phyloP scores from a whole-genome alignment of 1,284 basidiomycete species.

The Rhodofomes roseus region DNA sequence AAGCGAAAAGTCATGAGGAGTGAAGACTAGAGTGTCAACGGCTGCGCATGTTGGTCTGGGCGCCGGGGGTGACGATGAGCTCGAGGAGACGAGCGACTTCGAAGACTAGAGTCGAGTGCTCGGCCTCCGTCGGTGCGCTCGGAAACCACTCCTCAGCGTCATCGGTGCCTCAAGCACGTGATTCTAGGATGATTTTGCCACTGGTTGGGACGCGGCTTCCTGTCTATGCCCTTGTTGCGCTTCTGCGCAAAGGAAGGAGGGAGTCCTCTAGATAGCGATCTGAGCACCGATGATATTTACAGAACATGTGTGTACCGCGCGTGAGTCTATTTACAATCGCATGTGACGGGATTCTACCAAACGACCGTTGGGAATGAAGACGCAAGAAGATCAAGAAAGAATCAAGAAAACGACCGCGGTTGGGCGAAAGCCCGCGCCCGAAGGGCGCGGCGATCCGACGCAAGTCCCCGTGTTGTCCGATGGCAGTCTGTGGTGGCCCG shows the following conservation, averaged over 20 bases:
- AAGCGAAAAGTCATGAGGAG: slow-evolving; percentile 25
- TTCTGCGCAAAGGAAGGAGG: too few species aligned
- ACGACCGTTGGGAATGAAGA: too few species aligned
- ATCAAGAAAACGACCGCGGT: neutral
- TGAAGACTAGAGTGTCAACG: slow-evolving; percentile 14
- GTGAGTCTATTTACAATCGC: too few species aligned
- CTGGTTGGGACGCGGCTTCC: too few species aligned
- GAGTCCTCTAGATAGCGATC: too few species aligned
- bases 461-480: neutral
- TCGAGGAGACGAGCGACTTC: neutral
- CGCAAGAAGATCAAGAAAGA: too few species aligned
- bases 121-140: neutral
- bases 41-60: slow-evolving; percentile 4
- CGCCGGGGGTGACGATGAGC: slow-evolving; percentile 14
- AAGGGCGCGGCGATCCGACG: slow-evolving; percentile 1
- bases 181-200: too few species aligned
- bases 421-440: slow-evolving; percentile 3
- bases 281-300: too few species aligned
- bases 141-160: neutral
- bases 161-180: neutral
- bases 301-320: too few species aligned
- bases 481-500: neutral
- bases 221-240: too few species aligned
- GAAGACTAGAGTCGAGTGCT: neutral
- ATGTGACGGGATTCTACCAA: too few species aligned